These are phyloP conservation scores for Paxillus involutus DNA, from an alignment of 768 basidiomycete species.

Conservation along the genomic window DNA sequence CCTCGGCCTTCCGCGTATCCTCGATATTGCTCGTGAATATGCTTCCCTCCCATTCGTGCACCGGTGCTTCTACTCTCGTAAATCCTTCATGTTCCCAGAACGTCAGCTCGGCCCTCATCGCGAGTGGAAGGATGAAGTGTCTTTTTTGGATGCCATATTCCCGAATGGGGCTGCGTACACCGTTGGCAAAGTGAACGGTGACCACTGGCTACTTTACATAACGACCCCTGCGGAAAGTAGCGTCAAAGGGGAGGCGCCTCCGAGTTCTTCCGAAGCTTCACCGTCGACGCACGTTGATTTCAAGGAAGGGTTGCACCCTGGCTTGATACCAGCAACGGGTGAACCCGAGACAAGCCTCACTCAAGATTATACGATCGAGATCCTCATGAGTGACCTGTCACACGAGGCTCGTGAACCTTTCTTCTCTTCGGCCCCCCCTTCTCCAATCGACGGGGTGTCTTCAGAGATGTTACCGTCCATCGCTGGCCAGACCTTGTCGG, in stretches of 20 bases:
- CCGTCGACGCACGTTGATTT: slow-evolving; percentile 13
- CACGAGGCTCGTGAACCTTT: slow-evolving; percentile 76
- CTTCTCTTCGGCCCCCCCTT: slow-evolving; percentile 48
- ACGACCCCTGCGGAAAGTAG: slow-evolving; percentile 53
- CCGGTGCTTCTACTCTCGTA: slow-evolving; percentile 96
- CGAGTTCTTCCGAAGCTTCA: slow-evolving; percentile 16
- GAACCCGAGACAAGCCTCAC: slow-evolving; percentile 14
- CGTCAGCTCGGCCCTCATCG: slow-evolving; percentile 89
- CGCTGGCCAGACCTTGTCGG: slow-evolving; percentile 48
- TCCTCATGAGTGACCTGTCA: slow-evolving; percentile 92
- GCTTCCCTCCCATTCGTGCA: slow-evolving; percentile 71
- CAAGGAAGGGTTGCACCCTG: slow-evolving; percentile 9
- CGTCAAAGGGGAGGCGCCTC: slow-evolving; percentile 20
- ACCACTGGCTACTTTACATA: slow-evolving; percentile 97
- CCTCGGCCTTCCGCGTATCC: slow-evolving; percentile 89
- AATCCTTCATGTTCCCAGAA: slow-evolving; percentile 99
- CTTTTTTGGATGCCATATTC: slow-evolving; percentile 89
- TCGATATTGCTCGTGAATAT: slow-evolving; percentile 80
- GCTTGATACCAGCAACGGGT: slow-evolving; percentile 5
- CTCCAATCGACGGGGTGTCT: slow-evolving; percentile 54
- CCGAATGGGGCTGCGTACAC: slow-evolving; percentile 90
- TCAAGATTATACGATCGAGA: slow-evolving; percentile 95
- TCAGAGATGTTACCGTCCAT: slow-evolving; percentile 28
- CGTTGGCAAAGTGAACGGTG: slow-evolving; percentile 95
- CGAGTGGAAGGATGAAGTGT: slow-evolving; percentile 92